Base-by-base conservation (phyloP, 2,329 filamentous ascomycete species). In the Sphaerulina vaccinii region DNA sequence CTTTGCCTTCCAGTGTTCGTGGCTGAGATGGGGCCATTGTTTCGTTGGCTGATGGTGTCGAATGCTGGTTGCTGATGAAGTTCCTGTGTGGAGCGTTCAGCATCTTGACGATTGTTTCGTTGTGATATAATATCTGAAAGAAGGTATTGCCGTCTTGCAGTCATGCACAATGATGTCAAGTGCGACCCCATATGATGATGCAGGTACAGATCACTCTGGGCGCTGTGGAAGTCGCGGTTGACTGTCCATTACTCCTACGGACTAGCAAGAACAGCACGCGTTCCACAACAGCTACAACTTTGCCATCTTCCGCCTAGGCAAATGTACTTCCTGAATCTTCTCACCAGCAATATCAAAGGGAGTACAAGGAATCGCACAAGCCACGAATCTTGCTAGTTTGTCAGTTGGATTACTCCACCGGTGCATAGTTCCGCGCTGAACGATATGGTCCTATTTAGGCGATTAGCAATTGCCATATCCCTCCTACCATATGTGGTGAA, bases 1-100 rank as follows among this genome's bases (percentile, higher is more conserved):
- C 57, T 44, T 62, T 62, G 55, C 61, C 61, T 32, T 60, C 57
- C 16, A 63, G 57, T 2, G 52, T 60, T 5, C 56, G 51, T 36
- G 52, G 54, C 43, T 51, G 49, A 7, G 40, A 36, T 7, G 52
- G 42, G 16, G 56, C 44, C 56, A 58, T 56, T 27, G 13, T 49
- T 24, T 7, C 22, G 23, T 15, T 29, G 8, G 4, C 7, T 10
- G 6, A 23, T 15, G 19, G 23, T 35, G 27, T 35, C 2, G 18
- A 35, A 4, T n/a, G n/a, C 1, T n/a, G 4, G 21, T 16, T 29
- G 41, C 15, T 18, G 2, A n/a, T n/a, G 27, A 7, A 23, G 23
- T 41, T 9, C 7, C 6, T 32, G 1, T 29, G 9, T n/a, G 15
- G 11, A 3, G 40, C 3, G n/a, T 8, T 16, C 11, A 15, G 10